phyloP scores from a whole-genome alignment of 148 eudicot genomes.

The Agrostemma githago region DNA sequence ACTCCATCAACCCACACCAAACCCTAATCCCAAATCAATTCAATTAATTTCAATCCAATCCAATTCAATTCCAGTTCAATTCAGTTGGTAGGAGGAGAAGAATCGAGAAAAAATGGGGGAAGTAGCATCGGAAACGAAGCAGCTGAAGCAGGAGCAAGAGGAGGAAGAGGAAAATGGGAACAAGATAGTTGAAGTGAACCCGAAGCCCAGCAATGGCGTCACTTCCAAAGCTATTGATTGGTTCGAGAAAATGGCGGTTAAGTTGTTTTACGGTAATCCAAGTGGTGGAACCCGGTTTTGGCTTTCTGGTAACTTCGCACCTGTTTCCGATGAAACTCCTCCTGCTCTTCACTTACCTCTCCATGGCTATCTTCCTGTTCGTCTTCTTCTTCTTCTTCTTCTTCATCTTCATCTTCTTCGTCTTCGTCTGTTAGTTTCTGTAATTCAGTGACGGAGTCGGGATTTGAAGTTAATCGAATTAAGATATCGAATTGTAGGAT shows the following conservation, averaged over 20 bases:
- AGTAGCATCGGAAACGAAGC: slow-evolving; percentile 12
- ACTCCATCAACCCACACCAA: background rate
- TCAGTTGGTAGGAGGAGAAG: too few relatives aligned
- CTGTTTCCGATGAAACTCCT: slow-evolving; percentile 70
- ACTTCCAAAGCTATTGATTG: slow-evolving; percentile 66
- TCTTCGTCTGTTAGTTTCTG: too few relatives aligned
- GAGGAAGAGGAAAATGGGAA: background rate
- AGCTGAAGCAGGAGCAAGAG: slow-evolving; percentile 1
- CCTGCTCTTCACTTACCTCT: slow-evolving; percentile 63
- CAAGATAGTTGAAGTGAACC: slow-evolving; percentile 57
- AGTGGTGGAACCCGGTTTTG: slow-evolving; percentile 45
- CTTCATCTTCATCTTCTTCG: too few relatives aligned
- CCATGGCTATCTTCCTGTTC: slow-evolving; percentile 71
- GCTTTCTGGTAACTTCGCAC: slow-evolving; percentile 78
- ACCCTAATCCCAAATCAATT: too few relatives aligned
- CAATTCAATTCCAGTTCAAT: too few relatives aligned
- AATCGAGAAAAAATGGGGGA: slow-evolving; percentile 15
- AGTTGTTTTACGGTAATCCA: slow-evolving; percentile 54
- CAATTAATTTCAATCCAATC: too few relatives aligned
- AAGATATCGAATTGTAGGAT: too few relatives aligned
- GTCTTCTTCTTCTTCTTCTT: slow-evolving; percentile 6
- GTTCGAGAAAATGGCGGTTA: slow-evolving; percentile 63
- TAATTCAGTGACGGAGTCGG: too few relatives aligned
- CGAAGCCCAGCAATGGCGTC: slow-evolving; percentile 61
- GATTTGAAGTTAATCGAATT: too few relatives aligned